Percentiles rank a stretch among this genome's conserved stretches.
phyloP scores from a whole-genome alignment of 1,284 basidiomycete species.

The Schizopora paradoxa region DNA sequence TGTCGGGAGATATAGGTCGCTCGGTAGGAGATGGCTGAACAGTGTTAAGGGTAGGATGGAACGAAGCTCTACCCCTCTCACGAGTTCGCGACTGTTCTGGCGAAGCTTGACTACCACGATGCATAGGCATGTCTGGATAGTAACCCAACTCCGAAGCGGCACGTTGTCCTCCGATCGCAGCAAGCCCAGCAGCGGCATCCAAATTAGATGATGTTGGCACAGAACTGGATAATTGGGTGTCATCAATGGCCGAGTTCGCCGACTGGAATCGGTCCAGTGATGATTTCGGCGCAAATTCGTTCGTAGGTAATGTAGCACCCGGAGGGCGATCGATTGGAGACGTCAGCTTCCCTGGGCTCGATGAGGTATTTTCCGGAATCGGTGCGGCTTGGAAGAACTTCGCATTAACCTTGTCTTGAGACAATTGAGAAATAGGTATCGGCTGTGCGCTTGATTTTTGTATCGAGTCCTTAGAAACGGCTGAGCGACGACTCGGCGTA shows the following conservation, averaged over 20 bases:
- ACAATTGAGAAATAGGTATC: conserved; percentile 55
- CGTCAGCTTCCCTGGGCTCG: conserved; percentile 50
- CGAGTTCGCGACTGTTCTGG: conserved; percentile 49
- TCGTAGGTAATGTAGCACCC: conserved; percentile 23
- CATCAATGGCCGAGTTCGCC: conserved; percentile 45
- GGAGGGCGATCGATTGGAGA: conserved; percentile 39
- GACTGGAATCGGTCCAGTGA: conserved; percentile 41
- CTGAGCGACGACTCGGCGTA: conserved; percentile 34
- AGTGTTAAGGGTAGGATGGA: conserved; percentile 46
- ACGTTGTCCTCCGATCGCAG: conserved; percentile 42
- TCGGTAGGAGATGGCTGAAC: conserved; percentile 40
- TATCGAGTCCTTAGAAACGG: conserved; percentile 57
- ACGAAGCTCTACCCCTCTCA: conserved; percentile 48
- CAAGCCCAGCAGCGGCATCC: conserved; percentile 32
- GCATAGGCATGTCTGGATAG: conserved; percentile 57
- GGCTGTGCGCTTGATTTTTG: conserved; percentile 23
- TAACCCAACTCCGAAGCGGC: conserved; percentile 76
- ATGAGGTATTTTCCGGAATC: conserved; percentile 28
- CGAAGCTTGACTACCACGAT: conserved; percentile 24
- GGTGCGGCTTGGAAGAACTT: conserved; percentile 53
- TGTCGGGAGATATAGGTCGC: conserved; percentile 37
- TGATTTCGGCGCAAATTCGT: conserved; percentile 36
- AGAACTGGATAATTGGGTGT: conserved; percentile 55
- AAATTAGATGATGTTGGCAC: conserved; percentile 42
- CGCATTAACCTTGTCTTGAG: conserved; percentile 49